A percentile compares a stretch with the other conserved stretches of the same genome.
Conservation (phyloP, 2,329 filamentous ascomycete genomes). For the Scopulariopsis brevicaulis region DNA sequence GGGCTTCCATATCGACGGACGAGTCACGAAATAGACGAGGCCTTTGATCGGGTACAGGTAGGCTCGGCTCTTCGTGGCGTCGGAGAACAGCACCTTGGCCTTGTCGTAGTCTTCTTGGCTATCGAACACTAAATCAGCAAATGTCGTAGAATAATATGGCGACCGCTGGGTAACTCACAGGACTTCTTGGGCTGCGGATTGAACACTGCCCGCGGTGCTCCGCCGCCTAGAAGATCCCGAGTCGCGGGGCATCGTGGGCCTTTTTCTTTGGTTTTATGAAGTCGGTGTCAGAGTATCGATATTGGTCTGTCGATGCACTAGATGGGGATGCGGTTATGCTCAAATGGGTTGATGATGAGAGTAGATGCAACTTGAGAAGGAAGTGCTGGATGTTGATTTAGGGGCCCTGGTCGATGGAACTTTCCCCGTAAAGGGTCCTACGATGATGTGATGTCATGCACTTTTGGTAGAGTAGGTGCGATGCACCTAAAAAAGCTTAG, state of each 20-base stretch:
- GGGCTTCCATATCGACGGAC: constrained; percentile 46
- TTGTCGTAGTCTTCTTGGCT: constrained; percentile 55
- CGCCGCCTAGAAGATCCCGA: constrained; percentile 2
- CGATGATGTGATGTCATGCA: background rate
- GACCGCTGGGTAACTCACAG: constrained; percentile 16
- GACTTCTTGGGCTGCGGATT: constrained; percentile 28
- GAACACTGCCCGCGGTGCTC: constrained; percentile 15
- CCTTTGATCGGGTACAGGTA: constrained; percentile 69
- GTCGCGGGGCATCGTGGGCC: background rate
- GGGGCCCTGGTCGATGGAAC: background rate
- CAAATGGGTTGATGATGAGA: too few relatives aligned
- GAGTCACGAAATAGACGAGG: constrained; percentile 45
- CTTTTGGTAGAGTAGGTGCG: background rate
- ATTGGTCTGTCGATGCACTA: background rate
- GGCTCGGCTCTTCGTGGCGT: constrained; percentile 58
- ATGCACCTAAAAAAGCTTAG: background rate
- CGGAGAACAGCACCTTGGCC: constrained; percentile 44
- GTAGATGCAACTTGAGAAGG: too few relatives aligned
- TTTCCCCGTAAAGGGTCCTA: background rate
- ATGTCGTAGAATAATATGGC: background rate
- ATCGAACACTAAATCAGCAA: constrained; percentile 8
- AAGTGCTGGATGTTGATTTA: background rate
- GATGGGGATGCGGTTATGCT: too few relatives aligned
- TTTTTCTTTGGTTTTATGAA: background rate
- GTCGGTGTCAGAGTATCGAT: background rate